Evolutionary conservation across 164 flowering plant species (phyloP).

Genomic region (Paratinospora sagittata): DNA sequence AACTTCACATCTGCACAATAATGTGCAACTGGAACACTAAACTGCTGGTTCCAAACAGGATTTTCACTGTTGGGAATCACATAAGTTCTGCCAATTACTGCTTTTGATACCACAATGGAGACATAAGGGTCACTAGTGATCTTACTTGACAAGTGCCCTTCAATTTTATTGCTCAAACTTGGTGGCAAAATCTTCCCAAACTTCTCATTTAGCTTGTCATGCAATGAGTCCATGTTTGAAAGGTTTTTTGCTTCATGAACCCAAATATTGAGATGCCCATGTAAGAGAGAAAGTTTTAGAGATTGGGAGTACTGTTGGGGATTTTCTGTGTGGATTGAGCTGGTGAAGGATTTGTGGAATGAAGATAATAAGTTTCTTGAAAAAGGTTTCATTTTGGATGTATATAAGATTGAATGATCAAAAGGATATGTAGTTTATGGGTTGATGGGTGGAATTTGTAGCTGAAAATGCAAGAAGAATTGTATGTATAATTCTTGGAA

Average conservation of each 20-base stretch:
- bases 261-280: conserved; percentile 86
- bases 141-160: conserved; percentile 40
- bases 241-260: conserved; percentile 72
- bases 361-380: neutral
- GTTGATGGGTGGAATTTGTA: neutral
- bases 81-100: conserved; percentile 82
- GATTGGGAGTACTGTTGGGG: conserved; percentile 22
- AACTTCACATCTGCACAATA: conserved; percentile 73
- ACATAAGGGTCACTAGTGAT: conserved; percentile 98
- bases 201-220: conserved; percentile 64
- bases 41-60: conserved; percentile 91
- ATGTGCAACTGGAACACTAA: conserved; percentile 88
- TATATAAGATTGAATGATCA: neutral
- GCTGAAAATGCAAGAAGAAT: neutral
- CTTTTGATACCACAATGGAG: conserved; percentile 46
- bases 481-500: too few species aligned
- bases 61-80: conserved; percentile 82
- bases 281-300: conserved; percentile 68
- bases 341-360: neutral
- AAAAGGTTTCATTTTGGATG: neutral
- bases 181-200: conserved; percentile 44
- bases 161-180: conserved; percentile 39
- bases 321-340: too few species aligned
- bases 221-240: conserved; percentile 95
- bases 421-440: neutral